Percentiles rank a stretch among this genome's conserved stretches.
phyloP scores from a whole-genome alignment of 495 filamentous ascomycete genomes.

The Copromyces sp. region DNA sequence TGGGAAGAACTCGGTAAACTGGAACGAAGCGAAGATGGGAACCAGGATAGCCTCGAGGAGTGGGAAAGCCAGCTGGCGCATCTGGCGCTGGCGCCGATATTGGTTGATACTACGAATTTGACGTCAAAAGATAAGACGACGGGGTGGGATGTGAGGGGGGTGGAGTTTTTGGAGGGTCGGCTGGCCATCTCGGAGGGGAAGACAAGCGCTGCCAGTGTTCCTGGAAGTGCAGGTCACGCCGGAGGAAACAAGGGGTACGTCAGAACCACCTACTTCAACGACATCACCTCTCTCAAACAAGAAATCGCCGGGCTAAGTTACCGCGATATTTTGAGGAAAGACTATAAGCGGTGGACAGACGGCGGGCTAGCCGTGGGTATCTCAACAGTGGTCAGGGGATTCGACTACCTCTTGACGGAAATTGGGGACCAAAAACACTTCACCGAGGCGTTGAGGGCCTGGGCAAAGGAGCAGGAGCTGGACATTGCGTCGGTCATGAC shows the following conservation, averaged over 20 bases:
- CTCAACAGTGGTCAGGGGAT: conserved; percentile 56
- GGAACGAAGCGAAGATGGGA: not conserved
- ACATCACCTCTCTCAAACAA: conserved; percentile 57
- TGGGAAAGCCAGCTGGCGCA: conserved; percentile 48
- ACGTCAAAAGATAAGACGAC: conserved; percentile 61
- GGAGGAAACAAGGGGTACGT: conserved; percentile 34
- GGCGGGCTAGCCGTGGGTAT: conserved; percentile 55
- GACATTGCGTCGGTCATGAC: conserved; percentile 74
- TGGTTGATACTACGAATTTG: conserved; percentile 80
- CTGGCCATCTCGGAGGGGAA: not conserved
- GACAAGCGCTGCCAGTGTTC: not conserved
- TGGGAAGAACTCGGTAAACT: conserved; percentile 39
- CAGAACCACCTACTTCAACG: conserved; percentile 48
- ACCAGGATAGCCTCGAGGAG: not conserved
- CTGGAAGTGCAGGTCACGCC: not conserved
- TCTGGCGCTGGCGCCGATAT: conserved; percentile 67
- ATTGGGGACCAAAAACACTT: conserved; percentile 30
- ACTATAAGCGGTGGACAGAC: conserved; percentile 87
- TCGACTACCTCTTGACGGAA: conserved; percentile 53
- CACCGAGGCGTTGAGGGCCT: conserved; percentile 30
- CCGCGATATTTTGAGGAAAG: conserved; percentile 70
- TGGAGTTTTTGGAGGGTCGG: conserved; percentile 49
- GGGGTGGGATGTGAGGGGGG: conserved; percentile 53
- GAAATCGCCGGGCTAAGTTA: conserved; percentile 57
- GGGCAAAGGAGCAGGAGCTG: conserved; percentile 47